Conservation (phyloP, 2,329 filamentous ascomycete genomes). For the Juglanconis juglandina region DNA sequence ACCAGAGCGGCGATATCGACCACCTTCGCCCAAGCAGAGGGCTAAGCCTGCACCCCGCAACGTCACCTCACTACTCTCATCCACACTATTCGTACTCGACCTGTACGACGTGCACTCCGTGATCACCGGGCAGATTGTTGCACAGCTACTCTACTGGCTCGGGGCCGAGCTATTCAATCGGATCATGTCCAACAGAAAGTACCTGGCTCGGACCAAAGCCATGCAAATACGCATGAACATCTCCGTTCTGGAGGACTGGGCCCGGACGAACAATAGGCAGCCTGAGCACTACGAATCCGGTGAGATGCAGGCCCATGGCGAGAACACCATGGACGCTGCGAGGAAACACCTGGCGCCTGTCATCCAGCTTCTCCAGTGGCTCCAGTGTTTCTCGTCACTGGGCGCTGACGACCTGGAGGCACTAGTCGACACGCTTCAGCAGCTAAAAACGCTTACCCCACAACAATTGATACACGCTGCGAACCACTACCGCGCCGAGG, state of each 20-base stretch:
- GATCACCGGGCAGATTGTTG: slow-evolving; percentile 85
- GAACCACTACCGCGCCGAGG: slow-evolving; percentile 89
- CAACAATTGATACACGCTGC: slow-evolving; percentile 89
- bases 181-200: slow-evolving; percentile 94
- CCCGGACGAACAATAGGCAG: slow-evolving; percentile 84
- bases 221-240: slow-evolving; percentile 99
- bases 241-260: slow-evolving; percentile 93
- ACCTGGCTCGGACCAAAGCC: slow-evolving; percentile 91
- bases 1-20: slow-evolving; percentile 82
- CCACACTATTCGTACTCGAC: slow-evolving; percentile 93
- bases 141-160: slow-evolving; percentile 94
- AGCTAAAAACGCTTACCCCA: slow-evolving; percentile 78
- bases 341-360: slow-evolving; percentile 82
- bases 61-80: slow-evolving; percentile 91
- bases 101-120: slow-evolving; percentile 99
- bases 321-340: slow-evolving; percentile 80
- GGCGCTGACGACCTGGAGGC: slow-evolving; percentile 82
- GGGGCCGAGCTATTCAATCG: slow-evolving; percentile 95
- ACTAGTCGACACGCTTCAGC: slow-evolving; percentile 81
- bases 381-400: slow-evolving; percentile 94
- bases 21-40: slow-evolving; percentile 87
- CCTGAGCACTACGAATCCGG: slow-evolving; percentile 95
- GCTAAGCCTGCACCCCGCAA: slow-evolving; percentile 91
- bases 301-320: slow-evolving; percentile 78
- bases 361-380: slow-evolving; percentile 92